Evolutionary conservation across 306 rosid species (phyloP).

Genomic region (Dalbergia cultrata): DNA sequence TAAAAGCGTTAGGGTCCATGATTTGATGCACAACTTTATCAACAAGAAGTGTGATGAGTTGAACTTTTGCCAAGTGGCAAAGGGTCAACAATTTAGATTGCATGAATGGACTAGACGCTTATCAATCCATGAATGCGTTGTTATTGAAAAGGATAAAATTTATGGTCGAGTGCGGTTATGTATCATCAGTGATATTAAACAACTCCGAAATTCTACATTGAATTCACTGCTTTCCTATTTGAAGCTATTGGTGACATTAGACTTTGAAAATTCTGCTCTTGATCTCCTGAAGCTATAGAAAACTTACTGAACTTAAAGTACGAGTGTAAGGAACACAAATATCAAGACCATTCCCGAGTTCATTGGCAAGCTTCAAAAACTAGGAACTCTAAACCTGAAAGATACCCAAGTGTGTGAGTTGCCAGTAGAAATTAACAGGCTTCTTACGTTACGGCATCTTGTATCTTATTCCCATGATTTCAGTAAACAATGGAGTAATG

Average conservation of each 20-base stretch:
- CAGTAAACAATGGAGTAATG: not conserved
- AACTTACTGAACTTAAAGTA: slow-evolving; percentile 21
- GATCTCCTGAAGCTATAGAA: not conserved
- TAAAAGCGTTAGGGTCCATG: not conserved
- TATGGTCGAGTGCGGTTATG: not conserved
- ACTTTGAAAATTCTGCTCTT: slow-evolving; percentile 24
- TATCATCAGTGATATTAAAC: not conserved
- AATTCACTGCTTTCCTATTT: not conserved
- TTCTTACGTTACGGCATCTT: not conserved
- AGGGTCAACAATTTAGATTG: not conserved
- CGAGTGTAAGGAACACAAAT: slow-evolving; percentile 7
- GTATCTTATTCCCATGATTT: not conserved
- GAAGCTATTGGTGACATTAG: slow-evolving; percentile 28
- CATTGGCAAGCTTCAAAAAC: slow-evolving; percentile 17
- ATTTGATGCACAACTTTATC: slow-evolving; percentile 6
- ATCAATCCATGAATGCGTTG: not conserved
- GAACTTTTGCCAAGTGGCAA: not conserved
- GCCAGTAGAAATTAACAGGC: not conserved
- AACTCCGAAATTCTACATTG: not conserved
- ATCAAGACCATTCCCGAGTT: not conserved
- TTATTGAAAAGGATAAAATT: not conserved
- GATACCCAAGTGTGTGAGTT: not conserved
- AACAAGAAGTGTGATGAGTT: not conserved
- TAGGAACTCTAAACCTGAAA: not conserved
- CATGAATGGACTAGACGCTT: not conserved